Base-by-base conservation (phyloP, 257 asterid species). In the Capsicum pubescens region DNA sequence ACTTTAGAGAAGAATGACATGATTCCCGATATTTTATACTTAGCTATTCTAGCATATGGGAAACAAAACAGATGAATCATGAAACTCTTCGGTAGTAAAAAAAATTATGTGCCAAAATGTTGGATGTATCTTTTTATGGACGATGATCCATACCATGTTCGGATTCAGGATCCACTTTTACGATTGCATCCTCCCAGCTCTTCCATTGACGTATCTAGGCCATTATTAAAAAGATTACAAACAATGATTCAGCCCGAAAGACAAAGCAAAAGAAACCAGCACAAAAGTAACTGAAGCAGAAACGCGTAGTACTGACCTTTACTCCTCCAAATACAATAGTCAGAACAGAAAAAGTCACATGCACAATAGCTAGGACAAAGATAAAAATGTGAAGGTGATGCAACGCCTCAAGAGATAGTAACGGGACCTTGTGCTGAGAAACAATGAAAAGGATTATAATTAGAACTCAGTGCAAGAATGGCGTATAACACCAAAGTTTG, bases 341-440 rank as follows among this genome's bases (percentile, higher is more conserved):
- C 36, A 90, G 89, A 85, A 89, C 95, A 46, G 98, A 90, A 86
- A 89, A 94, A 0, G 89, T 83, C 46, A 94, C 94, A 74, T 94
- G 98, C 63, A 90, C 91, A 17, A 88, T 89, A 69, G 96, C 98
- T 19, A 93, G 89, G 82, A 92, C 96, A 82, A 94, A 94, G 70
- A 94, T 93, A 84, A 94, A 94, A 83, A 94, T 91, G 85, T 94
- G 98, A 46, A 94, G 94, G 88, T 94, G 92, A 83, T 94, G 98
- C 87, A 92, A 67, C 59, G 94, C 95, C 86, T 85, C 86, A 21
- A 88, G 84, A 36, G 98, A 91, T 76, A 94, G 83, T 87, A 94
- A 83, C 63, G 94, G 97, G 2, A 88, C 90, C 86, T 89, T 91
- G 6, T 85, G 74, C 97, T 93, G 89, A n/a, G 83, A 67, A 70